These are phyloP conservation scores for Kodamaea sp. DNA, from an alignment of 1,139 yeast genomes.

Conservation along the genomic window DNA sequence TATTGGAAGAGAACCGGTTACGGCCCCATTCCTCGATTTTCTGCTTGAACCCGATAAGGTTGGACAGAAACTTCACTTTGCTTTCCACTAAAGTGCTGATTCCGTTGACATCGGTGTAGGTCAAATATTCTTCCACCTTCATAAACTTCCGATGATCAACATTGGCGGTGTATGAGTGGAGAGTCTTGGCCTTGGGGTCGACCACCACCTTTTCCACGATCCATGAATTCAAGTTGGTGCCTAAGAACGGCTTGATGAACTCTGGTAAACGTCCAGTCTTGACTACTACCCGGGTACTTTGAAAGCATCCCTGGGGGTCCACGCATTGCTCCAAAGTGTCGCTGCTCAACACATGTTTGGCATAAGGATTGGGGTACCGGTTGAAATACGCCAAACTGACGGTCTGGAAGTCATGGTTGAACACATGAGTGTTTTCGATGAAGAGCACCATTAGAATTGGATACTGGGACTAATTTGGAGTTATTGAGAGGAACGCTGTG, in stretches of 20 bases:
- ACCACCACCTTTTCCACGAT: constrained; percentile 79
- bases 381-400: constrained; percentile 80
- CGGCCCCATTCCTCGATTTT: constrained; percentile 85
- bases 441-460: constrained; percentile 79
- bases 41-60: constrained; percentile 67
- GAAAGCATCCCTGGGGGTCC: constrained; percentile 64
- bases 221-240: constrained; percentile 75
- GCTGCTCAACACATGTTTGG: constrained; percentile 82
- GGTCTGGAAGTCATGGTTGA: constrained; percentile 66
- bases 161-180: constrained; percentile 78
- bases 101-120: constrained; percentile 38
- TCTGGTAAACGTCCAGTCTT: constrained; percentile 82
- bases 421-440: constrained; percentile 57
- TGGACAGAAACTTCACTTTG: constrained; percentile 71
- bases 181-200: constrained; percentile 56
- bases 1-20: constrained; percentile 65
- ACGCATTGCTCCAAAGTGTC: constrained; percentile 69
- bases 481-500: too few relatives aligned
- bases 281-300: constrained; percentile 72
- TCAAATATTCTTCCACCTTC: constrained; percentile 75
- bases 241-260: constrained; percentile 78
- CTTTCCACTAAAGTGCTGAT: constrained; percentile 14
- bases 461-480: too few relatives aligned
- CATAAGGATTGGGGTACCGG: constrained; percentile 87
- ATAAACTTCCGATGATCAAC: constrained; percentile 82